Percentiles rank a stretch among this genome's conserved stretches.
Evolutionary conservation across 1,139 yeast species (phyloP).

Genomic region (Williopsis jadinii): DNA sequence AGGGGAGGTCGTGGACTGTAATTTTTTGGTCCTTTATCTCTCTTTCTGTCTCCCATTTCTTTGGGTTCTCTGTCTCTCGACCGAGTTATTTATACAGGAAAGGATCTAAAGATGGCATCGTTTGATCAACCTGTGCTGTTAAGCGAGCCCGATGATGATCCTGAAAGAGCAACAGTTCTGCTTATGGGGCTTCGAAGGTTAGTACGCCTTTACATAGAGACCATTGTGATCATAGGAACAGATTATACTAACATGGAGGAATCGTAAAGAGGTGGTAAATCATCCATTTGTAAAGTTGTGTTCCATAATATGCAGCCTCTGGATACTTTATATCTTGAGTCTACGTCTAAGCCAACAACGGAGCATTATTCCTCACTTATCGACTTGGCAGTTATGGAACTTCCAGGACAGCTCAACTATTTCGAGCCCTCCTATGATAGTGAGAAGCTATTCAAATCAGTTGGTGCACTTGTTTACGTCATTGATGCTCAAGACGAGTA

Average conservation of each 20-base stretch:
- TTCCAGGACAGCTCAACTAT: constrained; percentile 90
- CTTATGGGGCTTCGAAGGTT: constrained; percentile 78
- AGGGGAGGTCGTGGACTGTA: no score
- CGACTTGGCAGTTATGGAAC: constrained; percentile 87
- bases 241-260: no score
- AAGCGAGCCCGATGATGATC: constrained; percentile 39
- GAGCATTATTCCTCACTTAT: constrained; percentile 74
- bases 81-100: no score
- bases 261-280: constrained; percentile 51
- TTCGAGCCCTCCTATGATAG: constrained; percentile 82
- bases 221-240: no score
- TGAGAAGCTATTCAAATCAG: constrained; percentile 67
- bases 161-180: constrained; percentile 54
- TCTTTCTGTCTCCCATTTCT: no score
- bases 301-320: constrained; percentile 96
- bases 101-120: neutral
- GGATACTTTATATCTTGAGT: constrained; percentile 84
- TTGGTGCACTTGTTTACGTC: constrained; percentile 92
- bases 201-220: constrained; percentile 10
- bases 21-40: no score
- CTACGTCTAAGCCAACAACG: constrained; percentile 82
- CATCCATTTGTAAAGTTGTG: constrained; percentile 89
- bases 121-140: constrained; percentile 6
- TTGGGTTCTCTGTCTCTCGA: no score
- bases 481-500: constrained; percentile 95